Evolutionary conservation across 192 early-diverging fungal genomes (phyloP).

Genomic region (Coemansia sp.): DNA sequence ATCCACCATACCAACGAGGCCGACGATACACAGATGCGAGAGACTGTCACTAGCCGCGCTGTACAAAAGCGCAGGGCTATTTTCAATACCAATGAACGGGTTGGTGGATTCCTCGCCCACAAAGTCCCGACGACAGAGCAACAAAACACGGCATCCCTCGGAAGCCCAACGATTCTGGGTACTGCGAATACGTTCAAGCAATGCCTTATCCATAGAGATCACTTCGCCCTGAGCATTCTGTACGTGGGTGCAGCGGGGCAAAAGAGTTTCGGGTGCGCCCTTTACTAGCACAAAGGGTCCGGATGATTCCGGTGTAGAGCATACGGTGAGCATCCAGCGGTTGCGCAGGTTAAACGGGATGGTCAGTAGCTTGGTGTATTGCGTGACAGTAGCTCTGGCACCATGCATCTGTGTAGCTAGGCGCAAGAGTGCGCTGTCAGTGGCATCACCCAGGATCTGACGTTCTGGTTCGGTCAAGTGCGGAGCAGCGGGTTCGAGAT

Average conservation of each 20-base stretch:
- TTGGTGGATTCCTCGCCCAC: slow-evolving; percentile 1
- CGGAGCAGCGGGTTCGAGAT: slow-evolving; percentile 54
- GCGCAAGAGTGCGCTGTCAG: slow-evolving; percentile 76
- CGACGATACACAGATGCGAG: slow-evolving; percentile 61
- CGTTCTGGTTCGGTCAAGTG: slow-evolving; percentile 57
- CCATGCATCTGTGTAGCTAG: slow-evolving; percentile 52
- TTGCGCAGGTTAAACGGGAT: slow-evolving; percentile 76
- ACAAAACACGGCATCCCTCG: slow-evolving; percentile 57
- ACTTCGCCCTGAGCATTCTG: slow-evolving; percentile 41
- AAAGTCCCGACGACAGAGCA: slow-evolving; percentile 44
- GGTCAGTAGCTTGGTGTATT: slow-evolving; percentile 23
- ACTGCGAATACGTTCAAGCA: slow-evolving; percentile 20
- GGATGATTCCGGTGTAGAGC: slow-evolving; percentile 11
- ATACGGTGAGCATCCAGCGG: slow-evolving; percentile 63
- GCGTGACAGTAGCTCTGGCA: slow-evolving; percentile 14
- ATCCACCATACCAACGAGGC: slow-evolving; percentile 75
- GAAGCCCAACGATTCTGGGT: slow-evolving; percentile 55
- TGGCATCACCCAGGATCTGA: slow-evolving; percentile 74
- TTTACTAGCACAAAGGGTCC: slow-evolving; percentile 60
- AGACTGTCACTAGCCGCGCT: slow-evolving; percentile 20
- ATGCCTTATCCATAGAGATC: slow-evolving; percentile 32
- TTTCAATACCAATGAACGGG: slow-evolving; percentile 47
- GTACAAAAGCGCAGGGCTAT: slow-evolving; percentile 28
- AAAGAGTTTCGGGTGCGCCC: slow-evolving; percentile 75
- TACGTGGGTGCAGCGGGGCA: slow-evolving; percentile 50